Percentiles rank a stretch among this genome's conserved stretches.
Conservation (phyloP, 2,329 filamentous ascomycete species). For the Chalaropsis ovoidea region DNA sequence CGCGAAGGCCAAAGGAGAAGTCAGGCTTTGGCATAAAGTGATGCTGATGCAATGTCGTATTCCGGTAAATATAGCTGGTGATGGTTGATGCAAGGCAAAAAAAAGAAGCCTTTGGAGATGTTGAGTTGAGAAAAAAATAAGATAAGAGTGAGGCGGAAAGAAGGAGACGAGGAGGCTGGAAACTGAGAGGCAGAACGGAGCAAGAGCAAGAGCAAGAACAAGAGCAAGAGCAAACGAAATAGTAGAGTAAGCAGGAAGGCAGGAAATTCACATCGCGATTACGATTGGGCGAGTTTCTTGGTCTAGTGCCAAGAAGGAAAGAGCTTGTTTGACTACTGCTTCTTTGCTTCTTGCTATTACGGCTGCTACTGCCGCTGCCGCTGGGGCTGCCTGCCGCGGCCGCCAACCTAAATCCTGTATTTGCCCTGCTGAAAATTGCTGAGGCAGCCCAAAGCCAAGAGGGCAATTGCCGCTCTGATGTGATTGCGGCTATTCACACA, state of each 20-base stretch:
- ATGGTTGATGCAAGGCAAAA: background rate
- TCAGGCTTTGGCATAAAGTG: constrained; percentile 23
- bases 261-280: background rate
- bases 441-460: background rate
- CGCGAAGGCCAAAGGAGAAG: background rate
- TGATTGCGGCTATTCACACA: background rate
- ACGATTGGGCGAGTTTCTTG: background rate
- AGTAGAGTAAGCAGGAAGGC: background rate
- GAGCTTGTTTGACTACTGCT: background rate
- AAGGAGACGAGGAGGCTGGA: background rate
- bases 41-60: constrained; percentile 5
- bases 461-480: background rate
- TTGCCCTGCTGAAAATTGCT: background rate
- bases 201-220: background rate
- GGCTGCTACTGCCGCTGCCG: background rate
- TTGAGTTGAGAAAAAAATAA: too few relatives aligned
- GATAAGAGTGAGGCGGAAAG: background rate
- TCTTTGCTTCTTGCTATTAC: background rate
- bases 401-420: background rate
- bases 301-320: constrained; percentile 16
- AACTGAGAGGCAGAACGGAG: background rate
- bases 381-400: background rate
- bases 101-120: background rate
- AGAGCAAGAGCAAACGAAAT: background rate
- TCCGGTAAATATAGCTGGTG: background rate